A percentile compares a stretch with the other conserved stretches of the same genome.
phyloP scores from a whole-genome alignment of 257 asterid genomes.

The Rehmannia glutinosa region DNA sequence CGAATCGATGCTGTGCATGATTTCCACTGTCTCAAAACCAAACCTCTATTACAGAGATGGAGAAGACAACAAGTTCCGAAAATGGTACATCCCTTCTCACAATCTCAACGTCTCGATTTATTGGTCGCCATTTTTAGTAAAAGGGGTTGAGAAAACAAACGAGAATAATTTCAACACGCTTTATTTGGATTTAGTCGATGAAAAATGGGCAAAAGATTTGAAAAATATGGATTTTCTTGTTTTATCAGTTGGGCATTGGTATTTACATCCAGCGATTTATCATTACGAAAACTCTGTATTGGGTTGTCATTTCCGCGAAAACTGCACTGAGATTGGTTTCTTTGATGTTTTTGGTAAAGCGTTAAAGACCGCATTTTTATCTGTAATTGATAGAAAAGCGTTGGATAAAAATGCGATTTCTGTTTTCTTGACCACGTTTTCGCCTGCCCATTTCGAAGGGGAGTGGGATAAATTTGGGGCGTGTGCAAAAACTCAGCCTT shows the following conservation, averaged over 20 bases:
- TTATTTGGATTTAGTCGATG: slow-evolving; percentile 50
- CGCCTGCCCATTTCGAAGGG: slow-evolving; percentile 85
- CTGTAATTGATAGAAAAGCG: slow-evolving; percentile 23
- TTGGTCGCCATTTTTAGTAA: slow-evolving; percentile 85
- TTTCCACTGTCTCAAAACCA: slow-evolving; percentile 45
- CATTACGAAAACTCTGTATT: slow-evolving; percentile 27
- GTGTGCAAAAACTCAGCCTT: slow-evolving; percentile 63
- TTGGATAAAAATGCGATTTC: not conserved
- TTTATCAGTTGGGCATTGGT: slow-evolving; percentile 75
- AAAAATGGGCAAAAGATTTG: slow-evolving; percentile 58
- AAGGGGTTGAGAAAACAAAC: slow-evolving; percentile 47
- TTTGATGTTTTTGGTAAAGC: slow-evolving; percentile 52
- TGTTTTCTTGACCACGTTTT: slow-evolving; percentile 55
- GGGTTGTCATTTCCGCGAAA: slow-evolving; percentile 62
- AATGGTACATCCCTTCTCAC: slow-evolving; percentile 48
- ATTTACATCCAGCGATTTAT: slow-evolving; percentile 44
- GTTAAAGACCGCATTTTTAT: slow-evolving; percentile 35
- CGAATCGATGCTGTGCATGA: slow-evolving; percentile 69
- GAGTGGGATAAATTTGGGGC: slow-evolving; percentile 80
- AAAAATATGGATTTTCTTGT: slow-evolving; percentile 42
- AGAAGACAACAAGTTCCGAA: slow-evolving; percentile 59
- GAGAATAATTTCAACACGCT: slow-evolving; percentile 36
- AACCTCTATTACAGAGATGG: slow-evolving; percentile 40
- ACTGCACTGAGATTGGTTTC: slow-evolving; percentile 56
- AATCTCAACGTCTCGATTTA: slow-evolving; percentile 50